phyloP scores from a whole-genome alignment of 805 yeast species.

The Hanseniaspora valbyensis region DNA sequence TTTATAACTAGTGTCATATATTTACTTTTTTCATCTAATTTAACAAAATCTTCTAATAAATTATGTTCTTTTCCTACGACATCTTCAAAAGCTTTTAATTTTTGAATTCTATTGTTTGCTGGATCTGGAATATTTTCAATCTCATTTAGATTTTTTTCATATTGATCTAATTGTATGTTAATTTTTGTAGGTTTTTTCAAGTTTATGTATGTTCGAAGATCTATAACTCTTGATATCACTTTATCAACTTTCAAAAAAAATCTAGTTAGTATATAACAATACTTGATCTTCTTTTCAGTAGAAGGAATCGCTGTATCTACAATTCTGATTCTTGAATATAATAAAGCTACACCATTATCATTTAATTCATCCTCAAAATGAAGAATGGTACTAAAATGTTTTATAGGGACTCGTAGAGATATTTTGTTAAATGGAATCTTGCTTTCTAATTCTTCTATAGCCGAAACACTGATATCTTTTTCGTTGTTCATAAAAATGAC shows the following conservation, averaged over 20 bases:
- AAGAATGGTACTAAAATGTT: conserved; percentile 79
- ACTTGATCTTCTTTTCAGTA: conserved; percentile 6
- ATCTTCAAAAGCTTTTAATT: conserved; percentile 9
- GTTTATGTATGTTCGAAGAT: conserved; percentile 75
- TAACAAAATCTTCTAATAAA: not conserved
- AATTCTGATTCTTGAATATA: conserved; percentile 71
- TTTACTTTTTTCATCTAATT: not conserved
- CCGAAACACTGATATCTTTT: conserved; percentile 8
- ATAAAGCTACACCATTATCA: conserved; percentile 81
- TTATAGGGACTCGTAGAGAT: conserved; percentile 66
- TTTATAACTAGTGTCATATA: not conserved
- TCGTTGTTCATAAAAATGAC: conserved; percentile 18
- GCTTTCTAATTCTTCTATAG: conserved; percentile 3
- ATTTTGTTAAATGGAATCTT: conserved; percentile 62
- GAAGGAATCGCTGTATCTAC: conserved; percentile 60
- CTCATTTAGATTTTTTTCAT: not conserved
- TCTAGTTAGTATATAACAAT: conserved; percentile 49
- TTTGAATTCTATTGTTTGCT: not conserved
- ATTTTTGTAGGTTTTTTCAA: conserved; percentile 17
- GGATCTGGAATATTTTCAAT: not conserved
- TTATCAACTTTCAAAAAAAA: conserved; percentile 83
- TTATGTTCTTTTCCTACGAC: conserved; percentile 4
- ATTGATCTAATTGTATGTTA: conserved; percentile 31
- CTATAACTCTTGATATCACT: conserved; percentile 72
- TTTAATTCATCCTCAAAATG: conserved; percentile 92